Base-by-base conservation (phyloP, 192 early-diverging fungal genomes). In the Linderina pennispora region DNA sequence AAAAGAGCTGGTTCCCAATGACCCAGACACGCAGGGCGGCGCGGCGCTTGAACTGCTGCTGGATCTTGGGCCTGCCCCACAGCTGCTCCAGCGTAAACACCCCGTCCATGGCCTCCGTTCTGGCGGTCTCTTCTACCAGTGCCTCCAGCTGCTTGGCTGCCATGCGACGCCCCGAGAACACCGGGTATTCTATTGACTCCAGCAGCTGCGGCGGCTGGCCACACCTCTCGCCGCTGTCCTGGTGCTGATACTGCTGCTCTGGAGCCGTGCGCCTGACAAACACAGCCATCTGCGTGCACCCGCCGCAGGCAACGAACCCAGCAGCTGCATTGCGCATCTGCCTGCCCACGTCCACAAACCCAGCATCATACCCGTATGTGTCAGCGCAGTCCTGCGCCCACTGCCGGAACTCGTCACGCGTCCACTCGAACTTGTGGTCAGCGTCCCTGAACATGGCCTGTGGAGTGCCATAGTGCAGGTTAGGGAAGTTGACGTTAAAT, bases 361-460 rank as follows among this genome's bases (percentile, higher is more conserved):
- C 54, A 17, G 83, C 77, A 13, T 32, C 26, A 56, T 95, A 95
- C 2, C 77, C 80, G 43, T 82, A 90, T 23, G 73, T 23, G 3
- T 33, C 10, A 1, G 87, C 87, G 1, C 70, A 75, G 1, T 22
- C 8, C 1, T 42, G 35, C 11, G 81, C 86, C 91, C 92, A 97
- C 0, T 48, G 24, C 45, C 84, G 45, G 62, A 97, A 97, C 55
- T 93, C 80, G 16, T 50, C 53, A 8, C 91, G 76, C n/a, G 91
- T 92, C 94, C 94, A 97, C 70, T 97, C 94, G 63, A 94, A 97
- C 40, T 82, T 82, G 66, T 97, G 94, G 63, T 97, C 94, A 26
- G 74, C 76, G 54, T 94, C 80, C 23, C 94, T 76, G 37, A 91
- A 79, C 11, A 36, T 54, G 4, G 80, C 56, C 0, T 80, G 58